These are phyloP conservation scores for Platismatia glauca DNA, from an alignment of 495 filamentous ascomycete species.

Conservation along the genomic window DNA sequence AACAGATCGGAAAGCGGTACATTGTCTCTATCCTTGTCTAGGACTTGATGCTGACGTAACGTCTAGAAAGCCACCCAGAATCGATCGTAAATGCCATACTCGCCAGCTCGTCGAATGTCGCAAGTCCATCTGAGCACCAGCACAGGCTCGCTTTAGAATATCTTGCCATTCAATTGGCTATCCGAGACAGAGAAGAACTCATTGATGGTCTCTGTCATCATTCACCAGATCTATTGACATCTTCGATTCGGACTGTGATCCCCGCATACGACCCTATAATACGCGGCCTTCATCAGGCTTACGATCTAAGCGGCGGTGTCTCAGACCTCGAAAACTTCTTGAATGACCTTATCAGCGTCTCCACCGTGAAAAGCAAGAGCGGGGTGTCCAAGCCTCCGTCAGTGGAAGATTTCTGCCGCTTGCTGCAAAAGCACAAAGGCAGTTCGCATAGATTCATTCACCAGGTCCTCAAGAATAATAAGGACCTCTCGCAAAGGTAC, in stretches of 20 bases:
- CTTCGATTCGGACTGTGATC: slow-evolving; percentile 46
- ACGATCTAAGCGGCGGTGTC: slow-evolving; percentile 53
- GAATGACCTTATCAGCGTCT: slow-evolving; percentile 47
- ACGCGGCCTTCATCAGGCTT: slow-evolving; percentile 49
- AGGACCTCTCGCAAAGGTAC: slow-evolving; percentile 45
- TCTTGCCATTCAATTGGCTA: slow-evolving; percentile 45
- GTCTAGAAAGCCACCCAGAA: slow-evolving; percentile 3
- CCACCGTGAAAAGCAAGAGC: slow-evolving; percentile 22
- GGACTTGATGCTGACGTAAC: neutral
- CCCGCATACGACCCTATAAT: slow-evolving; percentile 58
- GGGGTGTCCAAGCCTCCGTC: slow-evolving; percentile 33
- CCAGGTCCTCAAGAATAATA: slow-evolving; percentile 51
- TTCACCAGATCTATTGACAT: slow-evolving; percentile 51
- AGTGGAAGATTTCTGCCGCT: slow-evolving; percentile 52
- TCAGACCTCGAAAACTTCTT: slow-evolving; percentile 49
- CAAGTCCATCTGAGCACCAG: slow-evolving; percentile 37
- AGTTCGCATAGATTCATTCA: slow-evolving; percentile 53
- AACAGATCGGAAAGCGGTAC: slow-evolving; percentile 33
- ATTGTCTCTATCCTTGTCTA: neutral
- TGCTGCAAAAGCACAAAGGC: slow-evolving; percentile 46
- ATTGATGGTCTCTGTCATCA: slow-evolving; percentile 46
- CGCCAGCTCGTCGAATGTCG: slow-evolving; percentile 14
- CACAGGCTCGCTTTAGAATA: slow-evolving; percentile 51
- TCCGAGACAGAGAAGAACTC: slow-evolving; percentile 54
- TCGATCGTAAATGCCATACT: slow-evolving; percentile 49